Evolutionary conservation across 78 protist species (phyloP).

Genomic region (Cavenderia fasciculata): DNA sequence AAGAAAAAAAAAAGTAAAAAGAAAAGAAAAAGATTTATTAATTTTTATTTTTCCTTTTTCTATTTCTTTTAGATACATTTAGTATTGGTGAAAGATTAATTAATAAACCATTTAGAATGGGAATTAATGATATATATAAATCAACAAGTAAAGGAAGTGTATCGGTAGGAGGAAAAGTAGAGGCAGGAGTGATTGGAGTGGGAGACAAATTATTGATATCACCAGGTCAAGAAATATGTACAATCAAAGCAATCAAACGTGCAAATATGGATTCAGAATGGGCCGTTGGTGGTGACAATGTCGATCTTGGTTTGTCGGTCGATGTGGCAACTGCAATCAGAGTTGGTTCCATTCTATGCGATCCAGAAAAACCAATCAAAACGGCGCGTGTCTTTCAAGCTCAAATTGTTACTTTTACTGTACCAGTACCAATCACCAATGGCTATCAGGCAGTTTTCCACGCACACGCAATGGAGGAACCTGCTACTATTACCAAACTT

Average conservation of each 20-base stretch:
- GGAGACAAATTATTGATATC: constrained; percentile 74
- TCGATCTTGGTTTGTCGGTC: constrained; percentile 46
- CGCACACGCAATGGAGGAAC: constrained; percentile 68
- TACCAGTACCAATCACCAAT: constrained; percentile 60
- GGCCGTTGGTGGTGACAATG: constrained; percentile 90
- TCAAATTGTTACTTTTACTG: constrained; percentile 72
- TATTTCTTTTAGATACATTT: constrained; percentile 8
- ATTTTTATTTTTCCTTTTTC: background rate
- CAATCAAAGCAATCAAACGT: constrained; percentile 49
- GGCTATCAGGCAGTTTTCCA: constrained; percentile 71
- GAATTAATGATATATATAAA: constrained; percentile 85
- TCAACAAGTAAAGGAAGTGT: constrained; percentile 49
- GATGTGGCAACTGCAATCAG: constrained; percentile 15
- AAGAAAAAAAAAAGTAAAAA: too few species aligned
- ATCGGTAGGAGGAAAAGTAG: constrained; percentile 85
- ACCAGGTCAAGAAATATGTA: constrained; percentile 69
- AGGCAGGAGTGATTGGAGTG: constrained; percentile 82
- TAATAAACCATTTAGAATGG: constrained; percentile 87
- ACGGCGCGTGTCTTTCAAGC: constrained; percentile 51
- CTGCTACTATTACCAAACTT: constrained; percentile 20
- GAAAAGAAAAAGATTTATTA: too few species aligned
- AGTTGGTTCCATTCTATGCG: constrained; percentile 78
- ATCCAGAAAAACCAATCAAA: constrained; percentile 75
- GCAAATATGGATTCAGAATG: constrained; percentile 21
- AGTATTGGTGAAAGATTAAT: constrained; percentile 71